Evolutionary conservation across 371 early-diverging fungal genomes (phyloP), one percentile per base, ranked within the genome.

Genomic region (Syncephalastrum monosporum): DNA sequence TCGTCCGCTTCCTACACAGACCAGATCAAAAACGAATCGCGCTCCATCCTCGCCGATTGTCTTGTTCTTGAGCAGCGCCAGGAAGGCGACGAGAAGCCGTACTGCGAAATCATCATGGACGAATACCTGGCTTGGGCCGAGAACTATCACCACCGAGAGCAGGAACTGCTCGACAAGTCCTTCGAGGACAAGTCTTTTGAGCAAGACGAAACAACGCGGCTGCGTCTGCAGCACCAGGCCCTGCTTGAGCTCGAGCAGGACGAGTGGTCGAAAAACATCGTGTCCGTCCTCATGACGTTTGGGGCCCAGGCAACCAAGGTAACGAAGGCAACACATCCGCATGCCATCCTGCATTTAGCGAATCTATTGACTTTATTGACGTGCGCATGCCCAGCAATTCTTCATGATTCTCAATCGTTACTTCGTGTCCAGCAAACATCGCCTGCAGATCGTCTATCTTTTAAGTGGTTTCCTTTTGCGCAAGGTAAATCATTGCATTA

Each of bases 381-480:
- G 21, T 21, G 21, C 2, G 21, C 21, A 21, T 21, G 21, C 21
- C 21, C 21, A 80, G 71, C 71, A 70, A 59, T 82, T 84, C 56
- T 84, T 82, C 60, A 63, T 71, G 50, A 64, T 82, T 16, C 60
- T 84, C 19, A 67, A 84, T 49, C 64, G 65, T 10, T 82, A 82
- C 56, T 84, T 79, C 66, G 63, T 81, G 38, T 72, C 74, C 6
- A 82, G 82, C 24, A 71, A 71, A 33, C 77, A 77, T 61, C 79
- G 85, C 2, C 55, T 82, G 6, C 82, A 84, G 42, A 77, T 82
- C 43, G 74, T 84, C 1, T 78, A 82, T 38, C 60, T 84, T 33
- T 41, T 84, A 7, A 82, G 82, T 54, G 83, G 81, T 52, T 82
- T 82, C 56, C 74, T 82, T 56, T 60, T 80, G 24, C 67, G 77